Evolutionary conservation across 2,329 filamentous ascomycete genomes (phyloP).

Genomic region (Rhexocercosporidium sp.): DNA sequence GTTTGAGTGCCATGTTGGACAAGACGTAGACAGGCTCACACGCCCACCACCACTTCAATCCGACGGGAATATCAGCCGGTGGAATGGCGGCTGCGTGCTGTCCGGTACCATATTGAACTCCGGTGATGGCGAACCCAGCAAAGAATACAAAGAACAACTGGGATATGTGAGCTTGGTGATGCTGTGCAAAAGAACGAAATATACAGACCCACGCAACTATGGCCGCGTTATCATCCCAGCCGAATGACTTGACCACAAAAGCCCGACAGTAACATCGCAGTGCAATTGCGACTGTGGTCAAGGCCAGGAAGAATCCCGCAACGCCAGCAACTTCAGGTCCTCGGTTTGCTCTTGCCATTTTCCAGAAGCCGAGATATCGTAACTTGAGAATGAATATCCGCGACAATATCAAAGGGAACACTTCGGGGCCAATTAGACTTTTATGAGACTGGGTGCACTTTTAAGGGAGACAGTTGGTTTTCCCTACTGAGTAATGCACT

Average conservation of each 20-base stretch:
- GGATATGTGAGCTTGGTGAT: conserved; percentile 1
- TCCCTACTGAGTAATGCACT: conserved; percentile 5
- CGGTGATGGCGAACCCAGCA: conserved; percentile 32
- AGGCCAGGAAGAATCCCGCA: conserved; percentile 43
- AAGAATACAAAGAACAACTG: conserved; percentile 36
- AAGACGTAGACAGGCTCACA: conserved; percentile 48
- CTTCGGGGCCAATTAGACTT: neutral
- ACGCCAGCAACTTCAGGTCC: conserved; percentile 42
- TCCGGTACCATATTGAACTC: conserved; percentile 38
- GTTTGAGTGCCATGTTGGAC: conserved; percentile 47
- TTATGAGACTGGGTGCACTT: neutral
- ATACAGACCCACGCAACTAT: conserved; percentile 33
- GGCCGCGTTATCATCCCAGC: conserved; percentile 35
- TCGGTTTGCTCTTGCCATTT: conserved; percentile 24
- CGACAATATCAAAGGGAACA: neutral
- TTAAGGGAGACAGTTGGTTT: neutral
- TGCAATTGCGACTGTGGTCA: conserved; percentile 40
- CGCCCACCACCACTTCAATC: conserved; percentile 45
- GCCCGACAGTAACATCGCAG: conserved; percentile 35
- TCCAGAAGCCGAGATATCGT: neutral
- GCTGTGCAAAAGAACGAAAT: neutral
- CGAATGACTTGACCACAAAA: conserved; percentile 38
- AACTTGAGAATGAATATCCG: neutral
- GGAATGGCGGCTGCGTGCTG: conserved; percentile 34
- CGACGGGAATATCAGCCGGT: conserved; percentile 33